phyloP scores from a whole-genome alignment of 495 filamentous ascomycete genomes.

The Lasiosphaeris hirsuta region DNA sequence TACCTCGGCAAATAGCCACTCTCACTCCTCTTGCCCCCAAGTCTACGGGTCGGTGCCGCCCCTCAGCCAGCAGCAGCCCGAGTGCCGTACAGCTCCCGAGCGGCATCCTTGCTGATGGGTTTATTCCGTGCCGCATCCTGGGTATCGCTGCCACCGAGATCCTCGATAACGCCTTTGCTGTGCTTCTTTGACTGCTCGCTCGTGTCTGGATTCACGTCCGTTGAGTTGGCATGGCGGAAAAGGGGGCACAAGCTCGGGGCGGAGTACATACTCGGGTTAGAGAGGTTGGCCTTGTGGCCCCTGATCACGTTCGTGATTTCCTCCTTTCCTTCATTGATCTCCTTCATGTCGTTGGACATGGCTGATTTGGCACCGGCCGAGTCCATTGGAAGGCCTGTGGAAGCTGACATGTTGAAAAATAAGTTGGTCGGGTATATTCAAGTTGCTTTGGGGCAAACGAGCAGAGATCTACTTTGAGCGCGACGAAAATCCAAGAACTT shows the following conservation, averaged over 20 bases:
- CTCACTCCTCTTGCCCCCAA: too few species aligned
- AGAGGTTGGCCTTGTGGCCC: constrained; percentile 20
- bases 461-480: too few species aligned
- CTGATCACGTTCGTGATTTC: constrained; percentile 27
- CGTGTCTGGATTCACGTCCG: constrained; percentile 11
- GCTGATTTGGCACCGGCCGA: constrained; percentile 36
- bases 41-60: too few species aligned
- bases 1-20: too few species aligned
- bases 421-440: too few species aligned
- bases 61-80: constrained; percentile 24
- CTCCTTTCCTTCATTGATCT: constrained; percentile 35
- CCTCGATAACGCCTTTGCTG: constrained; percentile 15
- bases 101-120: constrained; percentile 28
- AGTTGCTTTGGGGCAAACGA: too few species aligned
- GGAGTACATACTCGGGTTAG: constrained; percentile 16
- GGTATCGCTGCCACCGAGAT: constrained; percentile 24
- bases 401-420: too few species aligned
- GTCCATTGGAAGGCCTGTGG: constrained; percentile 16
- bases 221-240: too few species aligned
- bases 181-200: constrained; percentile 20
- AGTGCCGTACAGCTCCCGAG: constrained; percentile 33
- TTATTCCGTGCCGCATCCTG: constrained; percentile 24
- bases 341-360: constrained; percentile 40
- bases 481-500: too few species aligned
- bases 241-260: neutral